Conservation (phyloP, 1,284 basidiomycete genomes). For the Cryptococcus hybrid region DNA sequence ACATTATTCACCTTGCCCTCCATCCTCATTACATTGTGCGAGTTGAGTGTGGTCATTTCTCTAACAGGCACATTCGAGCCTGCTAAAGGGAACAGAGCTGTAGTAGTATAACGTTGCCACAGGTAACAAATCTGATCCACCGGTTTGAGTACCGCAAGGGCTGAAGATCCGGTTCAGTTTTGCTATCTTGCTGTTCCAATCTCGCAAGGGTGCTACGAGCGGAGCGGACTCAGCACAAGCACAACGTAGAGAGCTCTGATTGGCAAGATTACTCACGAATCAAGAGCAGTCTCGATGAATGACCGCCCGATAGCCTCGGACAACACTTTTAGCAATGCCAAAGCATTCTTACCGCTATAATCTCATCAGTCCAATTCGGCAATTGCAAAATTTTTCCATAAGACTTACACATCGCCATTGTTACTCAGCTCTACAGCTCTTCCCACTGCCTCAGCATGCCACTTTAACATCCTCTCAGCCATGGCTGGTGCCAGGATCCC, state of each 20-base stretch:
- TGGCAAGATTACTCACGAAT: conserved; percentile 64
- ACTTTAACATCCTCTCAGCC: conserved; percentile 86
- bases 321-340: conserved; percentile 79
- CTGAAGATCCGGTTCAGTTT: conserved; percentile 76
- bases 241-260: background rate
- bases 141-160: conserved; percentile 65
- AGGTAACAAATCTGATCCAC: conserved; percentile 91
- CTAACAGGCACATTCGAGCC: conserved; percentile 81
- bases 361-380: background rate
- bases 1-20: conserved; percentile 83
- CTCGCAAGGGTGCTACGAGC: conserved; percentile 63
- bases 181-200: conserved; percentile 69
- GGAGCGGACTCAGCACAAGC: conserved; percentile 7
- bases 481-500: conserved; percentile 70
- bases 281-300: conserved; percentile 87
- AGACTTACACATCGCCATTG: conserved; percentile 72
- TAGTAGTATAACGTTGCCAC: conserved; percentile 95
- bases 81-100: conserved; percentile 85
- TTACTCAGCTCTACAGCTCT: conserved; percentile 84
- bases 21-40: conserved; percentile 79
- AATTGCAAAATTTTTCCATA: no score
- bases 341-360: conserved; percentile 81
- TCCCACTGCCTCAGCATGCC: conserved; percentile 94
- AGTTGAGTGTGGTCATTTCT: conserved; percentile 88
- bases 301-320: conserved; percentile 81